Conservation (phyloP, 768 basidiomycete species). For the Calvatia gigantea region DNA sequence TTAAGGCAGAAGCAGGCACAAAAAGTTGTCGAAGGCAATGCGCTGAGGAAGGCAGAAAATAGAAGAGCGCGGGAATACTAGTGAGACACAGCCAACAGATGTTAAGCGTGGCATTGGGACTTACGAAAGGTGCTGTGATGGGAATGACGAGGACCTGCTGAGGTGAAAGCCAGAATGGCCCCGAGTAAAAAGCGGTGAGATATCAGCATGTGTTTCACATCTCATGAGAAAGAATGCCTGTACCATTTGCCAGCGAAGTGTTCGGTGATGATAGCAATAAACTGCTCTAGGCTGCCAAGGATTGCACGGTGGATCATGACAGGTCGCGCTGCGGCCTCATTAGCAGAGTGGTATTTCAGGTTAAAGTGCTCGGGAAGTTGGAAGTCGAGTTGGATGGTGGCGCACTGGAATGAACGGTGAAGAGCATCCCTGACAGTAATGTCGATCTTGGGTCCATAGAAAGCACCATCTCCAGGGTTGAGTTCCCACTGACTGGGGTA, state of each 20-base stretch:
- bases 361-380: conserved; percentile 97
- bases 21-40: no score
- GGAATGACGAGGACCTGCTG: conserved; percentile 94
- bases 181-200: conserved; percentile 23
- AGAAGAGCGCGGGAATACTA: background rate
- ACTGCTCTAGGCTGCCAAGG: conserved; percentile 89
- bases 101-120: conserved; percentile 28
- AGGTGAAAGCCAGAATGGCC: conserved; percentile 99
- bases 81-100: conserved; percentile 16
- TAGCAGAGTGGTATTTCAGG: conserved; percentile 82
- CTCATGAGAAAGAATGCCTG: background rate
- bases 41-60: background rate
- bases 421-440: conserved; percentile 94
- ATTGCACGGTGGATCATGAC: conserved; percentile 99
- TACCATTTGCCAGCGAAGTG: conserved; percentile 98
- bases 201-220: background rate
- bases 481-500: conserved; percentile 89
- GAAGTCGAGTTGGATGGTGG: conserved; percentile 98
- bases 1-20: no score
- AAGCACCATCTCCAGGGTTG: conserved; percentile 96
- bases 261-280: conserved; percentile 96
- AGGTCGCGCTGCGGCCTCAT: conserved; percentile 73
- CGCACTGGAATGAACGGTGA: conserved; percentile 93
- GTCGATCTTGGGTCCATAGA: conserved; percentile 99
- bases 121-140: conserved; percentile 83